Evolutionary conservation across 306 rosid species (phyloP).

Genomic region (Cucurbita maxima): DNA sequence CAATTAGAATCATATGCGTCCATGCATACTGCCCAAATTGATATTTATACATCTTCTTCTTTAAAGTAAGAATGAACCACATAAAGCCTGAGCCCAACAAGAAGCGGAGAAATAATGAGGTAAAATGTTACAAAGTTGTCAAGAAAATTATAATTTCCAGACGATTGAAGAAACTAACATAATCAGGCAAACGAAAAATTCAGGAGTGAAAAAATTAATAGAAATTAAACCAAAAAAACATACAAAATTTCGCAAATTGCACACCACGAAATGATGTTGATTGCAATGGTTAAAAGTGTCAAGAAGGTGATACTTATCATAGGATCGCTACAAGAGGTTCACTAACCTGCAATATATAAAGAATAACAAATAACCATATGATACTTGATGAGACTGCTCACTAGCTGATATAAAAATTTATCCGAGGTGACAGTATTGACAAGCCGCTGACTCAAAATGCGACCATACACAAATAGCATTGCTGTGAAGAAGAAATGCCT

Average conservation of each 20-base stretch:
- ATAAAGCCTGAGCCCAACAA: slow-evolving; percentile 60
- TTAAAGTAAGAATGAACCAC: slow-evolving; percentile 95
- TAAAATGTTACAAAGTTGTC: background rate
- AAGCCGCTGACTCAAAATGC: slow-evolving; percentile 80
- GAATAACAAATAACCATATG: slow-evolving; percentile 91
- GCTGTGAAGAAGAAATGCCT: slow-evolving; percentile 99
- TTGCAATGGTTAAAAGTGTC: background rate
- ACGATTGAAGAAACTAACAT: background rate
- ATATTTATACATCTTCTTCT: slow-evolving; percentile 99
- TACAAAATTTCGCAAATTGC: background rate
- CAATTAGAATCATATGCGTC: slow-evolving; percentile 98
- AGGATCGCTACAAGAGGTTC: background rate
- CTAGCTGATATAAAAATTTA: slow-evolving; percentile 56
- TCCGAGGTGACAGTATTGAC: slow-evolving; percentile 80
- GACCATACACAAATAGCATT: slow-evolving; percentile 92
- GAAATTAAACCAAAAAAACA: background rate
- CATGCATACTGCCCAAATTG: slow-evolving; percentile 99
- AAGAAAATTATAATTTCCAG: background rate
- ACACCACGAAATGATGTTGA: background rate
- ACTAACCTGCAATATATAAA: slow-evolving; percentile 71
- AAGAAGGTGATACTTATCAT: background rate
- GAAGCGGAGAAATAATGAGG: background rate
- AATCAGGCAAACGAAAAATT: background rate
- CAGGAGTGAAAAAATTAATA: background rate
- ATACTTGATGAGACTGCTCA: slow-evolving; percentile 76